Percentiles rank a stretch among this genome's conserved stretches.
These are phyloP conservation scores for Arthrobotrys musiformis DNA, from an alignment of 2,329 filamentous ascomycete species.

Conservation along the genomic window DNA sequence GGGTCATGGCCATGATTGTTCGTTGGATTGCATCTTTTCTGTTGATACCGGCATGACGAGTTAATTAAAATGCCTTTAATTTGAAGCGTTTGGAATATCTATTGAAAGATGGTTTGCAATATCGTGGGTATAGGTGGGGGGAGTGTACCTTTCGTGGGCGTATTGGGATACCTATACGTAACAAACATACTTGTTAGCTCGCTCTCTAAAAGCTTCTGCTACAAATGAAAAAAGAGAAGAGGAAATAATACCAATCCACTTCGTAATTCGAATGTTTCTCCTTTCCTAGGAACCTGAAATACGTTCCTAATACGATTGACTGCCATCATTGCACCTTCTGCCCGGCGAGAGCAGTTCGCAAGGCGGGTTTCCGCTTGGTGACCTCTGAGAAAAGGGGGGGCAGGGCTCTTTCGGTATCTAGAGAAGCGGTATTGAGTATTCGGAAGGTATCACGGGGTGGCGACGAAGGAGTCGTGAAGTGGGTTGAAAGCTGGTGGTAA, in stretches of 20 bases:
- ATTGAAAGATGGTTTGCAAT: not conserved
- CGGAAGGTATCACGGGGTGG: not conserved
- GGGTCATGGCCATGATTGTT: slow-evolving; percentile 99
- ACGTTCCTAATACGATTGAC: slow-evolving; percentile 96
- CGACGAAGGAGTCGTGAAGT: not conserved
- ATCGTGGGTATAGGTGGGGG: slow-evolving; percentile 26
- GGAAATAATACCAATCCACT: slow-evolving; percentile 77
- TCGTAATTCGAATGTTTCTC: slow-evolving; percentile 96
- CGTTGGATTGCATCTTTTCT: slow-evolving; percentile 98
- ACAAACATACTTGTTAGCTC: slow-evolving; percentile 59
- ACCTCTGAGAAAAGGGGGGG: not conserved
- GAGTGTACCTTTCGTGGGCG: slow-evolving; percentile 84
- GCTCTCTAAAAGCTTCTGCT: slow-evolving; percentile 60
- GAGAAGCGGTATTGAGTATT: not conserved
- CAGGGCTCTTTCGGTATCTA: not conserved
- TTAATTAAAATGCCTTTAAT: not conserved
- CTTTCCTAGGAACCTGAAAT: slow-evolving; percentile 86
- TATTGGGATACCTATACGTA: slow-evolving; percentile 79
- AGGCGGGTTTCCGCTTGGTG: no score
- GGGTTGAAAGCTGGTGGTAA: not conserved
- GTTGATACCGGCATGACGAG: slow-evolving; percentile 42
- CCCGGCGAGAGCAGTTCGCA: slow-evolving; percentile 52
- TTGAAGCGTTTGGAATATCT: not conserved
- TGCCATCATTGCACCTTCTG: slow-evolving; percentile 73
- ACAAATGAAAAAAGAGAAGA: not conserved